Percentiles rank a stretch among this genome's conserved stretches.
Evolutionary conservation across 257 asterid species (phyloP).

Genomic region (Vinca minor): DNA sequence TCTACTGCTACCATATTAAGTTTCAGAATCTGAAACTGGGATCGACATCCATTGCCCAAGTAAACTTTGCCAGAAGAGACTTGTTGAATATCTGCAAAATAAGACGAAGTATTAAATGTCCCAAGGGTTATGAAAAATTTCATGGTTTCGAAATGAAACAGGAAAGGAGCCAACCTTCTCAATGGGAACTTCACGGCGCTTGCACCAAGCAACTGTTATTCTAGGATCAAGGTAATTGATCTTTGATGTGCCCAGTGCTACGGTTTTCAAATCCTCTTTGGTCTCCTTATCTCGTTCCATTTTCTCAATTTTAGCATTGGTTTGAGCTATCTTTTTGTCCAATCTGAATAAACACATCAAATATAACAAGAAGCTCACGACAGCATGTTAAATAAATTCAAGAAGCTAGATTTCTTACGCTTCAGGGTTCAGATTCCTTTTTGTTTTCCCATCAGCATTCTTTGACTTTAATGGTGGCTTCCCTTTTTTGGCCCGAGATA

Average conservation of each 20-base stretch:
- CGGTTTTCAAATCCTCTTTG: slow-evolving; percentile 80
- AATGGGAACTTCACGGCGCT: slow-evolving; percentile 92
- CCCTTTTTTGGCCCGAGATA: slow-evolving; percentile 79
- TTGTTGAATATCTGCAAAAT: slow-evolving; percentile 75
- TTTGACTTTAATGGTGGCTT: slow-evolving; percentile 52
- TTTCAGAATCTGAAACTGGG: slow-evolving; percentile 75
- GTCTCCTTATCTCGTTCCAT: slow-evolving; percentile 74
- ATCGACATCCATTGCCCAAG: slow-evolving; percentile 98
- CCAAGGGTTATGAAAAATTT: neutral
- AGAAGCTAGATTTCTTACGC: slow-evolving; percentile 42
- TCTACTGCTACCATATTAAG: slow-evolving; percentile 13
- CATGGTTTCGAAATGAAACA: neutral
- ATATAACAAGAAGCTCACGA: slow-evolving; percentile 9
- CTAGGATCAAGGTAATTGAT: slow-evolving; percentile 98
- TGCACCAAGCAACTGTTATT: slow-evolving; percentile 99
- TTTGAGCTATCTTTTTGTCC: slow-evolving; percentile 75
- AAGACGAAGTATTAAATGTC: neutral
- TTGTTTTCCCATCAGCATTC: slow-evolving; percentile 71
- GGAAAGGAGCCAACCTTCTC: slow-evolving; percentile 58
- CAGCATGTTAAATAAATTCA: neutral
- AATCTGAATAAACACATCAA: slow-evolving; percentile 38
- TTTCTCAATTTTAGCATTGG: slow-evolving; percentile 57
- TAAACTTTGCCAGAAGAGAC: slow-evolving; percentile 82
- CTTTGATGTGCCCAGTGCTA: slow-evolving; percentile 95
- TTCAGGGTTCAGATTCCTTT: slow-evolving; percentile 77